Evolutionary conservation across 177 flowering plant genomes (phyloP).

Genomic region (Vitis hybrid): DNA sequence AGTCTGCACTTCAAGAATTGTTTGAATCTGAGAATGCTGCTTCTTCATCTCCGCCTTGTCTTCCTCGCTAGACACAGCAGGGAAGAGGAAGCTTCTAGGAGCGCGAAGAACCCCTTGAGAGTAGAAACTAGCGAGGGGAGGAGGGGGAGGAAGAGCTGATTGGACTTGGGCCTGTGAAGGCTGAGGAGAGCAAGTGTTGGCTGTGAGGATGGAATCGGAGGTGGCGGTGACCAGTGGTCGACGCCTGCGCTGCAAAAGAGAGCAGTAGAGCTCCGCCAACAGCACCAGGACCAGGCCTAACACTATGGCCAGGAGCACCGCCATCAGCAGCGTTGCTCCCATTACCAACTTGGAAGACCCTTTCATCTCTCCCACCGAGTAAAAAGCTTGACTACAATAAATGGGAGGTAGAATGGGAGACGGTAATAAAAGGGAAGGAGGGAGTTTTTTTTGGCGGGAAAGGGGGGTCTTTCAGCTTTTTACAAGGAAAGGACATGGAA

Average conservation of each 20-base stretch:
- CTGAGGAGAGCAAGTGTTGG: constrained; percentile 9
- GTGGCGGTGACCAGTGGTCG: constrained; percentile 11
- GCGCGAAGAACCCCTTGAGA: constrained; percentile 66
- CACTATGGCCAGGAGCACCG: constrained; percentile 56
- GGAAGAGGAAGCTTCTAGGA: constrained; percentile 68
- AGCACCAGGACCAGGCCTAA: constrained; percentile 60
- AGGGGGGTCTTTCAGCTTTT: constrained; percentile 11
- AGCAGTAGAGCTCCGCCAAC: constrained; percentile 86
- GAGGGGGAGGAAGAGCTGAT: constrained; percentile 7
- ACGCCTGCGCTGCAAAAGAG: constrained; percentile 55
- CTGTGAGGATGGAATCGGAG: constrained; percentile 6
- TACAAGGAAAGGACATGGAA: constrained; percentile 13
- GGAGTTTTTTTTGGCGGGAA: constrained; percentile 52
- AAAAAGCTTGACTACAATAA: no score
- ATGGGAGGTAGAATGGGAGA: neutral
- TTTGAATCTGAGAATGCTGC: constrained; percentile 17
- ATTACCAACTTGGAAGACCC: constrained; percentile 64
- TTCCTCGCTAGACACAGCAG: constrained; percentile 26
- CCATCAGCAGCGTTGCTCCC: constrained; percentile 70
- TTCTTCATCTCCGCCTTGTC: constrained; percentile 18
- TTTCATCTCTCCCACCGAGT: constrained; percentile 43
- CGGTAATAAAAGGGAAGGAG: constrained; percentile 6
- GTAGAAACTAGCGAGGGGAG: constrained; percentile 42
- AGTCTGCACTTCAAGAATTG: constrained; percentile 18
- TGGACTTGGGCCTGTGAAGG: constrained; percentile 15